A percentile compares a stretch with the other conserved stretches of the same genome.
Evolutionary conservation across 257 asterid species (phyloP).

Genomic region (Solanum pennellii): DNA sequence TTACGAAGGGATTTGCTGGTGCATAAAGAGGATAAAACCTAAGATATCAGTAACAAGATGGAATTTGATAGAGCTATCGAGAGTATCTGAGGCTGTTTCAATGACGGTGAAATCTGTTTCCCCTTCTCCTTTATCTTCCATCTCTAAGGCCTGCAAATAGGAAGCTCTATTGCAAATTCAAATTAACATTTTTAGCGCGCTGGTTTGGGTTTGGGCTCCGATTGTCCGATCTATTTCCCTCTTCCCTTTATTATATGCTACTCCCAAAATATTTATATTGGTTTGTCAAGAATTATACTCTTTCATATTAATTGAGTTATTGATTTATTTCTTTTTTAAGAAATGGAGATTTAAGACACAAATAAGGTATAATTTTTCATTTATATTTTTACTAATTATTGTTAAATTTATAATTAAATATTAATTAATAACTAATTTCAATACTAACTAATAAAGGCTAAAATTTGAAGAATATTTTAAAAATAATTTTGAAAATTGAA

Average conservation of each 20-base stretch:
- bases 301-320: no score
- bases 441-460: no score
- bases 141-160: not conserved
- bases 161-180: not conserved
- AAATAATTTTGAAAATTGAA: no score
- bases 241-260: not conserved
- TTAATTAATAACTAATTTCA: no score
- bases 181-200: conserved; percentile 6
- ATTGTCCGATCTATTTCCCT: not conserved
- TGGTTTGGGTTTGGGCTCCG: not conserved
- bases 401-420: no score
- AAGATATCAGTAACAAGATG: conserved; percentile 59
- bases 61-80: conserved; percentile 54
- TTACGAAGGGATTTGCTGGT: conserved; percentile 96
- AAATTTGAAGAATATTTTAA: no score
- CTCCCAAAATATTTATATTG: not conserved
- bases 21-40: conserved; percentile 82
- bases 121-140: conserved; percentile 42
- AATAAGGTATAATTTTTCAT: no score
- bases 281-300: not conserved
- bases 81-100: conserved; percentile 32
- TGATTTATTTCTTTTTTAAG: no score
- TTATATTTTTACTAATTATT: no score
- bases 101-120: conserved; percentile 39
- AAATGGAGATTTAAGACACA: no score